Conservation (phyloP, 345 rosid species). For the Noccaea caerulescens region DNA sequence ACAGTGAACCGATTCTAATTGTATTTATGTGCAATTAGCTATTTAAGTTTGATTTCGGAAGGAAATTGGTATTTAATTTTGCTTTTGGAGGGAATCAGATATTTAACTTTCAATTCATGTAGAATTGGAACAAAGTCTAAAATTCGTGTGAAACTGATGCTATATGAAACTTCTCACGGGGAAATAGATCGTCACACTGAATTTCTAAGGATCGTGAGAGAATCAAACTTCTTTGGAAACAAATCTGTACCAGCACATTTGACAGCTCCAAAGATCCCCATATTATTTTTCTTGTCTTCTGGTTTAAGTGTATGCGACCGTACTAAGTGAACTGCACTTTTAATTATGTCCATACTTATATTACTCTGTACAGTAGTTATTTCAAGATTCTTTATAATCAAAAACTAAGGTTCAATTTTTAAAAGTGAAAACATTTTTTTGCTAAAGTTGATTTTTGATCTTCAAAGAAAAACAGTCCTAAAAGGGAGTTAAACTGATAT, state of each 20-base stretch:
- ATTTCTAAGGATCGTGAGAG: neutral
- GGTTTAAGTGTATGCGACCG: neutral
- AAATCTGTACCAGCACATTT: conserved; percentile 10
- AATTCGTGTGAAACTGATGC: too few species aligned
- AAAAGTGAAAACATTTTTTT: neutral
- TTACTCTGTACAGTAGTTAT: neutral
- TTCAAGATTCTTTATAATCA: neutral
- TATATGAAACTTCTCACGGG: too few species aligned
- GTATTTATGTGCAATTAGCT: too few species aligned
- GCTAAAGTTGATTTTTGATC: neutral
- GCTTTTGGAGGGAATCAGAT: too few species aligned
- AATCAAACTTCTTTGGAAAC: conserved; percentile 16
- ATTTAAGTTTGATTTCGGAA: too few species aligned
- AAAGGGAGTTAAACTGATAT: neutral
- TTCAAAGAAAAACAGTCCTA: neutral
- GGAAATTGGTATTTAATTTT: too few species aligned
- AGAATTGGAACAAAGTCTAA: too few species aligned
- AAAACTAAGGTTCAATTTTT: neutral
- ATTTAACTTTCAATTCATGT: too few species aligned
- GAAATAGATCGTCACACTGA: too few species aligned
- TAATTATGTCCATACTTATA: neutral
- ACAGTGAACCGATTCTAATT: too few species aligned
- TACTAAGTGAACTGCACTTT: neutral
- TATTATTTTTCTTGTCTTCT: neutral
- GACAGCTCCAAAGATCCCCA: conserved; percentile 1